phyloP scores from a whole-genome alignment of 345 rosid species.

The Dipteronia dyeriana region DNA sequence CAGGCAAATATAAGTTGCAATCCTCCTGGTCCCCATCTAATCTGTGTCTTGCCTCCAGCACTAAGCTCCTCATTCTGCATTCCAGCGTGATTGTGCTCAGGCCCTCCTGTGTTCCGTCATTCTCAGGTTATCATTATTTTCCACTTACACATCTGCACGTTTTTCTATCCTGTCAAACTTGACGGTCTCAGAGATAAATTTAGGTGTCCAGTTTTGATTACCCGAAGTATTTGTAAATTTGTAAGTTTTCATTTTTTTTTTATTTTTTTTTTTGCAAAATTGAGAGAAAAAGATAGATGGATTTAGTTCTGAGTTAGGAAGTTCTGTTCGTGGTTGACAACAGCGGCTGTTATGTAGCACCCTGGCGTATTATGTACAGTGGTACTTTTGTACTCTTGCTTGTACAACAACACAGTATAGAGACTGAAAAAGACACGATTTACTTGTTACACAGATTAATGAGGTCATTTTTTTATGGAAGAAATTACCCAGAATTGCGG shows the following conservation, averaged over 20 bases:
- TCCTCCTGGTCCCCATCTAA: conserved; percentile 87
- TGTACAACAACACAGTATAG: conserved; percentile 11
- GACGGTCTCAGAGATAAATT: neutral
- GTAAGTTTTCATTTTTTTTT: neutral
- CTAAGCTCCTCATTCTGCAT: conserved; percentile 85
- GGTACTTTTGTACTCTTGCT: neutral
- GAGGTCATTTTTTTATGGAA: neutral
- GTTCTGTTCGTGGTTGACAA: conserved; percentile 7
- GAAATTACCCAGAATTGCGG: neutral
- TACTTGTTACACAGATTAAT: neutral
- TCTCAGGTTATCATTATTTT: conserved; percentile 11
- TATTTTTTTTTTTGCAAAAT: conserved; percentile 3
- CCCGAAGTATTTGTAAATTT: conserved; percentile 14
- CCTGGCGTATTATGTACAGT: conserved; percentile 15
- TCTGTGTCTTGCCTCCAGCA: conserved; percentile 85
- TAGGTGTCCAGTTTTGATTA: conserved; percentile 21
- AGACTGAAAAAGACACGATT: neutral
- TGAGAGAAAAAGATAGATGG: conserved; percentile 3
- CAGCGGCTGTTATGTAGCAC: conserved; percentile 8
- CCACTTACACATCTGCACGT: neutral
- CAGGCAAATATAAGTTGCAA: conserved; percentile 82
- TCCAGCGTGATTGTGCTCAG: conserved; percentile 41
- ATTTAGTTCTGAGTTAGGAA: conserved; percentile 10
- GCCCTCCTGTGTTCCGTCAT: neutral
- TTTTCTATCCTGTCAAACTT: neutral